Evolutionary conservation across 768 basidiomycete species (phyloP).

Genomic region (Cubamyces sp.): DNA sequence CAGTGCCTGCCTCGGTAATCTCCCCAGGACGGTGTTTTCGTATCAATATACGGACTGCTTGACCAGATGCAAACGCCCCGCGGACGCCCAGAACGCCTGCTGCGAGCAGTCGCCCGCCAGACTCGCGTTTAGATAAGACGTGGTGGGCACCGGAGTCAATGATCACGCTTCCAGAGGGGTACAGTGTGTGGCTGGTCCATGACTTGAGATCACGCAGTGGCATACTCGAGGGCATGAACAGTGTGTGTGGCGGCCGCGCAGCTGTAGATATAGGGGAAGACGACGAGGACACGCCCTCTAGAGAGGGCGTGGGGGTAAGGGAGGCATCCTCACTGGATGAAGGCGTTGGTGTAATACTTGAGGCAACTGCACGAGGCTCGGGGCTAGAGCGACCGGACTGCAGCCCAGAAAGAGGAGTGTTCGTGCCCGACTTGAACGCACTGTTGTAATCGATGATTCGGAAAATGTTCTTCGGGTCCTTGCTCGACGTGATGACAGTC

Average conservation of each 20-base stretch:
- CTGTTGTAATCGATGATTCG: constrained; percentile 81
- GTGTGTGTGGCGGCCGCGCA: constrained; percentile 75
- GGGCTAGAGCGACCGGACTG: constrained; percentile 33
- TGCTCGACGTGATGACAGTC: constrained; percentile 88
- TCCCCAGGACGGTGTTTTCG: constrained; percentile 38
- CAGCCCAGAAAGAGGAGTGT: constrained; percentile 39
- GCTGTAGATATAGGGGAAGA: background rate
- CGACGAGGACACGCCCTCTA: constrained; percentile 15
- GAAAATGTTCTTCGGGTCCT: constrained; percentile 72
- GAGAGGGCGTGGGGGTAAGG: constrained; percentile 17
- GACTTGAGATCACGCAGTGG: constrained; percentile 87
- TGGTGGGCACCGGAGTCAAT: constrained; percentile 89
- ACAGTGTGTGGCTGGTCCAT: constrained; percentile 96
- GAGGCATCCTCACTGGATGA: constrained; percentile 8
- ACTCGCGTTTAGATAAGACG: constrained; percentile 83
- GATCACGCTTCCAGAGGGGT: constrained; percentile 84
- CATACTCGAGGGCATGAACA: constrained; percentile 75
- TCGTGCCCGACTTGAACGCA: constrained; percentile 42
- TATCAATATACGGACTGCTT: constrained; percentile 86
- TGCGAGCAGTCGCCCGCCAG: constrained; percentile 89
- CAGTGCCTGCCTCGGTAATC: constrained; percentile 27
- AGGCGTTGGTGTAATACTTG: constrained; percentile 21
- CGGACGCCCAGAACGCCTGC: constrained; percentile 87
- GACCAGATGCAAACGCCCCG: constrained; percentile 91
- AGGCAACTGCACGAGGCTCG: background rate